phyloP scores from a whole-genome alignment of 176 grass and related monocot species.

The Aechmea fasciata region DNA sequence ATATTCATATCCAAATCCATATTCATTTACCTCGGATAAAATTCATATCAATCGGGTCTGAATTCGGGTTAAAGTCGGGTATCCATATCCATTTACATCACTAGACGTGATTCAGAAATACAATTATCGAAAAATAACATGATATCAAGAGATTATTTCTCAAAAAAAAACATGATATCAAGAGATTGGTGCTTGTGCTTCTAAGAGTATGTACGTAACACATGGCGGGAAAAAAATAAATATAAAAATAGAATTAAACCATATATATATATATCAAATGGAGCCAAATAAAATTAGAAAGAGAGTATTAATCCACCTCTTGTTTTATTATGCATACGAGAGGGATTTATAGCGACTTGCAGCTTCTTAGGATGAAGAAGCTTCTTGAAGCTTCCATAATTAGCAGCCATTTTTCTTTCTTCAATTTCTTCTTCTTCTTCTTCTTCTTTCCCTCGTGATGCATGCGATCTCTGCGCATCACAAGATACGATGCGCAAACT shows the following conservation, averaged over 20 bases:
- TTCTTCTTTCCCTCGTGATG: neutral
- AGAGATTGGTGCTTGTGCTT: no score
- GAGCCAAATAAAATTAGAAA: neutral
- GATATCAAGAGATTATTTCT: no score
- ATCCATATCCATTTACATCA: no score
- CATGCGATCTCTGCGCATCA: neutral
- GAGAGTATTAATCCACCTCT: neutral
- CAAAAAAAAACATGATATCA: no score
- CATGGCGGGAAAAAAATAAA: neutral
- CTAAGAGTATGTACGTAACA: neutral
- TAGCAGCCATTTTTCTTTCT: neutral
- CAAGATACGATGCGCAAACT: neutral
- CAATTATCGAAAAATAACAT: no score
- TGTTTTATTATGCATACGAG: neutral
- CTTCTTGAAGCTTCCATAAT: neutral
- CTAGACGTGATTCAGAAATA: no score
- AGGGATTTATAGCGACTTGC: neutral
- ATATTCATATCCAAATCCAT: no score
- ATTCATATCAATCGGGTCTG: no score
- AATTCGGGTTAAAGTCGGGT: no score
- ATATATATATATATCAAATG: neutral
- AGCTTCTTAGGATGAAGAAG: neutral
- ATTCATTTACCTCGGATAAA: no score
- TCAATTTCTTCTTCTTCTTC: neutral
- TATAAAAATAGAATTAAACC: neutral